Conservation (phyloP, 2,329 filamentous ascomycete genomes). For the Cladosporium oxysporum region DNA sequence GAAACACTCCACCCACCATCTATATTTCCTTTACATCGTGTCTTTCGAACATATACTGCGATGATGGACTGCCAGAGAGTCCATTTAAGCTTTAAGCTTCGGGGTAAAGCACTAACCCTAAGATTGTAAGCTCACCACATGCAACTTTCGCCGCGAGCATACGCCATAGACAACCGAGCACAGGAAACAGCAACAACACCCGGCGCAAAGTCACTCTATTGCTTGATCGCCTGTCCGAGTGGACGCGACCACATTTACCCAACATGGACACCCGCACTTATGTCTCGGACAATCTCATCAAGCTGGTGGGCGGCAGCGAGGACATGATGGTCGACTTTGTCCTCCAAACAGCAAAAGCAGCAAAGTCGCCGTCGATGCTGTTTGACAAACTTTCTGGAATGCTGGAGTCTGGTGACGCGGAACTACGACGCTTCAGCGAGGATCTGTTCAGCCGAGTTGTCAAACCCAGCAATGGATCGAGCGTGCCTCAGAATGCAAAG, state of each 20-base stretch:
- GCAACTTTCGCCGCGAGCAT: conserved; percentile 3
- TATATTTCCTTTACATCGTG: not conserved
- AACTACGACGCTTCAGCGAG: conserved; percentile 50
- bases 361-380: conserved; percentile 51
- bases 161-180: not conserved
- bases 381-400: conserved; percentile 55
- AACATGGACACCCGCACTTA: conserved; percentile 41
- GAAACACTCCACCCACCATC: rapidly evolving
- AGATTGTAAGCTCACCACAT: not conserved
- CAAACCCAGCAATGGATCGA: conserved; percentile 27
- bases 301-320: conserved; percentile 57
- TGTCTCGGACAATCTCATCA: conserved; percentile 53
- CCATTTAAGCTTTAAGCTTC: not conserved
- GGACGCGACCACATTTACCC: conserved; percentile 4
- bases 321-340: conserved; percentile 59
- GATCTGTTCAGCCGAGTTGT: conserved; percentile 46
- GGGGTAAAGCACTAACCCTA: not conserved
- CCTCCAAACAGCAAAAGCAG: conserved; percentile 54
- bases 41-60: not conserved
- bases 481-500: conserved; percentile 26
- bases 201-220: not conserved
- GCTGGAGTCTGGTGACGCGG: conserved; percentile 50
- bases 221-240: not conserved
- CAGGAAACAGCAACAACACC: not conserved
- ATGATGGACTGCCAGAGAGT: not conserved